Evolutionary conservation across 192 early-diverging fungal species (phyloP).

Genomic region (Backusella australiensis): DNA sequence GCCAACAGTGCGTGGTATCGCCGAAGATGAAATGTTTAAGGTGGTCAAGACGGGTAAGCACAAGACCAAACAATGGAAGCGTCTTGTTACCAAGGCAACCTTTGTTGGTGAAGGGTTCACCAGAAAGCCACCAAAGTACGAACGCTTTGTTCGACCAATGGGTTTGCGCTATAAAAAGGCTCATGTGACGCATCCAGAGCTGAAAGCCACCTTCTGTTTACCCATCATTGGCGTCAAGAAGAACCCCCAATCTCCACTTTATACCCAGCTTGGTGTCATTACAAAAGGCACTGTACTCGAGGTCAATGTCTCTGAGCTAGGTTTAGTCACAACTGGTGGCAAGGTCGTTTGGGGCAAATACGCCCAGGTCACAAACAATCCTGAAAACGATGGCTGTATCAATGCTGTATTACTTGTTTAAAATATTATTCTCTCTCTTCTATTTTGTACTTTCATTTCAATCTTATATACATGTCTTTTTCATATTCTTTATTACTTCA

Average conservation of each 20-base stretch:
- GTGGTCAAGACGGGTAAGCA: conserved; percentile 93
- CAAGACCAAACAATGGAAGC: conserved; percentile 96
- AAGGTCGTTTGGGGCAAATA: conserved; percentile 99
- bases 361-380: conserved; percentile 96
- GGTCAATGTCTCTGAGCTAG: conserved; percentile 83
- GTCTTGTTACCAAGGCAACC: conserved; percentile 97
- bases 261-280: conserved; percentile 95
- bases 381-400: conserved; percentile 35
- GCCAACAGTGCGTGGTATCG: conserved; percentile 98
- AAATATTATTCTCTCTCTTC: not conserved
- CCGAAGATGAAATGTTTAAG: conserved; percentile 99
- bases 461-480: not conserved
- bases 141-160: conserved; percentile 97
- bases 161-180: conserved; percentile 98
- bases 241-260: conserved; percentile 95
- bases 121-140: conserved; percentile 98
- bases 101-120: conserved; percentile 99
- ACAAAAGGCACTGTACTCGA: conserved; percentile 99
- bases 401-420: conserved; percentile 20
- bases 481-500: not conserved
- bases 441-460: not conserved
- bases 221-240: conserved; percentile 99
- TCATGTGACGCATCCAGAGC: conserved; percentile 98
- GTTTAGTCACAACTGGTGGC: conserved; percentile 92
- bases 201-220: conserved; percentile 95